Evolutionary conservation across 768 basidiomycete species (phyloP), one percentile per base, ranked within the genome.

Genomic region (Tulasnella sp.): DNA sequence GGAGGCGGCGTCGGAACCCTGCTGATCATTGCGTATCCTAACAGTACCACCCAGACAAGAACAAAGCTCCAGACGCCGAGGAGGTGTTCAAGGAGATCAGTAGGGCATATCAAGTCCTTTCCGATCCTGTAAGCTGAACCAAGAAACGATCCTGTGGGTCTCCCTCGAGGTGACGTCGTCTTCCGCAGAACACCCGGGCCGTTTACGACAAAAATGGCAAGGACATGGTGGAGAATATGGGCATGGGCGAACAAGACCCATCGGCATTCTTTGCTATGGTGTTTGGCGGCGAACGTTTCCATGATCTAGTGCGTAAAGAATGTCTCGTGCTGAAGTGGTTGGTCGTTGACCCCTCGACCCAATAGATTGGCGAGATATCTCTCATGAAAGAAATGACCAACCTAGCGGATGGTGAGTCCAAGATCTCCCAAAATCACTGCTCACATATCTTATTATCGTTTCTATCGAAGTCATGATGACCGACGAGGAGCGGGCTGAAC

Each of bases 81-180:
- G 84, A 87, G 68, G 92, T 83, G 73, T 99, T 99, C 75, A 94
- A 97, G 71, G 88, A 96, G 43, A 88, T 99, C 66, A 91, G 89
- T 87, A 92, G 94, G 79, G 94, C 94, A 51, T 98, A 97, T 68
- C 90, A 93, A 70, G 84, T 96, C 58, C 74, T 91, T 27, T 85
- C 86, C 46, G 86, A 91, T 70, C 70, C 86, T 62, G 87, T 88
- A 69, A 63, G 36, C 59, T 19, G 19, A 8, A 21, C 27, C 12
- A 9, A 5, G n/a, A 4, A 15, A 31, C 3, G 14, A 31, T 25
- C n/a, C 19, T n/a, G 3, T 31, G 46, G 8, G 37, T 15, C 17
- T 29, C 21, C 39, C 25, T 29, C 27, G 51, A 23, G 7, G 8
- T 11, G 32, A 14, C 17, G 21, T 36, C 34, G 50, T 12, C 50